Base-by-base conservation (phyloP, 2,329 filamentous ascomycete species). In the Daldinia eschscholtzii region DNA sequence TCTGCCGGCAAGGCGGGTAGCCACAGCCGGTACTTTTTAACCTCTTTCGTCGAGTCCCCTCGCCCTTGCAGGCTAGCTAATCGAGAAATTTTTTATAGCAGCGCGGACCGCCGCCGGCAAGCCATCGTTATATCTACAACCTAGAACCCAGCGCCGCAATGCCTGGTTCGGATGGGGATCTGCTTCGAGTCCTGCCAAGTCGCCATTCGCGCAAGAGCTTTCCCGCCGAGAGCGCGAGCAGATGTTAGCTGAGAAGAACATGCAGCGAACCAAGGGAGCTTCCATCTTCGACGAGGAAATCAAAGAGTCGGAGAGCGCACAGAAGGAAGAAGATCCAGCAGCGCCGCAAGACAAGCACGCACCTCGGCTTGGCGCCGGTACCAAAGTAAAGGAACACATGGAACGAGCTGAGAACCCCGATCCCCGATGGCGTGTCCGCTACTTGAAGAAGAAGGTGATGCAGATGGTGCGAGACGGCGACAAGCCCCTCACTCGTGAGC, bases 401-500 rank as follows among this genome's bases (percentile, higher is more conserved):
- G 86, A 87, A 63, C 83, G 87, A 64, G 87, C 87, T 30, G 81
- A 93, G 53, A 92, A 97, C 79, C 96, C 96, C 4, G 88, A 92
- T 73, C 94, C 94, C 15, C 81, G 85, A 50, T 86, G 86, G 64
- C 88, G 94, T 65, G 83, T 89, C 61, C 87, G 90, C 65, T 97
- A 92, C 89, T 90, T 97, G 83, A 87, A 93, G 75, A 93, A 91
- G 80, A 93, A 94, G 86, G 88, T 97, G 44, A 91, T 95, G 62
- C 89, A 92, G 73, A 88, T 92, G 79, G 86, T 98, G 56, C 87
- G 86, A 59, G 85, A 91, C 55, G 91, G 92, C 7, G 33, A 55
- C 30, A 68, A 65, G 50, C 86, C 92, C 48, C 80, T 94, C 72
- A 83, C 89, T 18, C 88, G 88, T 70, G 83, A 86, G 57, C 88